Evolutionary conservation across 1,139 yeast genomes (phyloP), one percentile per base, ranked within the genome.

Genomic region (Saccharomyces hybrid): DNA sequence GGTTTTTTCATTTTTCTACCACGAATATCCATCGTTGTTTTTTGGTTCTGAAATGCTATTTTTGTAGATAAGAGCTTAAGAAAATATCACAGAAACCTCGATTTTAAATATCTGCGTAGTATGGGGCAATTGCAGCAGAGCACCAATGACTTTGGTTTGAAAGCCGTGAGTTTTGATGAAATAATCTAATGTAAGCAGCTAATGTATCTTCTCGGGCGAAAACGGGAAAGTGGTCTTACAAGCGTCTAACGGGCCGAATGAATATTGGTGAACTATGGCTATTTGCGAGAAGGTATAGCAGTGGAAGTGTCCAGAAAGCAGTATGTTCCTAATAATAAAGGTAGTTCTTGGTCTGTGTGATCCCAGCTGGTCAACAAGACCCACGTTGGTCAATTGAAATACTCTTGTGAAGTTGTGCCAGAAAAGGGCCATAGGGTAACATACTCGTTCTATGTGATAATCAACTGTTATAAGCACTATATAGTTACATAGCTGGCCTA

Each of bases 1-100:
- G 70, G 67, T 49, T 63, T 65, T 55, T 61, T 65, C 61, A 60
- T 58, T 52, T 58, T 62, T 49, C 65, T 57, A 23, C 64, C 65
- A 46, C 62, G 58, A 46, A 60, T 61, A 59, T 62, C 65, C 59
- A 59, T 59, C 58, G 58, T 59, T 26, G 26, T 49, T 46, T 11
- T 47, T 16, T 46, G 20, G 20, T 23, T 14, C 14, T 16, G 14
- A 25, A 25, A 29, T 16, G 52, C 49, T 28, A 26, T 28, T 9
- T 38, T 38, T 38, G 26, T 38, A 38, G 25, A 23, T 16, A 20
- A 38, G n/a, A 38, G 44, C 44, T 38, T 38, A 16, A 38, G 44
- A 38, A 5, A 34, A 16, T 38, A 11, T 38, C 44, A 38, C 23
- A 16, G 44, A 20, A 9, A 16, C 13, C 44, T 11, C 44, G 13